Base-by-base conservation (phyloP, 2,329 filamentous ascomycete species). In the Ploettnerulaceae sp. region DNA sequence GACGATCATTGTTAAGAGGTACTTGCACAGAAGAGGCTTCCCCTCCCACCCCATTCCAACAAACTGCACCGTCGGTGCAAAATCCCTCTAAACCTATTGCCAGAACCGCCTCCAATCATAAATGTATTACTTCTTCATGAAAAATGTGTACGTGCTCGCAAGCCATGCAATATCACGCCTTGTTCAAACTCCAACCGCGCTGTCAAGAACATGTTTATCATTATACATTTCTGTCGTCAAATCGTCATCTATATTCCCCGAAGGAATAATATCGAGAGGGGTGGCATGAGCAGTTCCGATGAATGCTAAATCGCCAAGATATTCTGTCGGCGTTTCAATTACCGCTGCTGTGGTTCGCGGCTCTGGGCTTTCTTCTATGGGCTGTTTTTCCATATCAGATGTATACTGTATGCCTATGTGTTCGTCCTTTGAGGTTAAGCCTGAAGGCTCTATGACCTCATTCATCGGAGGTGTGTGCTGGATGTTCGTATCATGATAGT, bases 171-270 rank as follows among this genome's bases (percentile, higher is more conserved):
- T n/a, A 29, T 20, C 26, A 36, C 17, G 15, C 22, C n/a, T n/a
- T n/a, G 11, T 37, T 36, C 26, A 37, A 25, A 29, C 35, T 14
- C n/a, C 45, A 17, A 42, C 37, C 25, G 42, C 25, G 20, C 18
- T 47, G 26, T 50, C 49, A 42, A 36, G 35, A 52, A 47, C 45
- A 49, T 46, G 24, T 47, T 36, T 45, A 42, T 53, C 45, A 28
- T 51, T 33, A 47, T 49, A 44, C 43, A 43, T 58, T 22, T 49
- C 49, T 52, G 57, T 61, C 56, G 54, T 62, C 34, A 62, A 60
- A 40, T 57, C 55, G 45, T 57, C 56, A 52, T 41, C 37, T 41
- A 41, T 25, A 28, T 39, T 39, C 36, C 21, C 45, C 7, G 31
- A 41, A 9, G 45, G 22, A 9, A 47, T 17, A 14, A 28, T 36